These are phyloP conservation scores for Trametes villosa DNA, from an alignment of 768 basidiomycete species.

Conservation along the genomic window DNA sequence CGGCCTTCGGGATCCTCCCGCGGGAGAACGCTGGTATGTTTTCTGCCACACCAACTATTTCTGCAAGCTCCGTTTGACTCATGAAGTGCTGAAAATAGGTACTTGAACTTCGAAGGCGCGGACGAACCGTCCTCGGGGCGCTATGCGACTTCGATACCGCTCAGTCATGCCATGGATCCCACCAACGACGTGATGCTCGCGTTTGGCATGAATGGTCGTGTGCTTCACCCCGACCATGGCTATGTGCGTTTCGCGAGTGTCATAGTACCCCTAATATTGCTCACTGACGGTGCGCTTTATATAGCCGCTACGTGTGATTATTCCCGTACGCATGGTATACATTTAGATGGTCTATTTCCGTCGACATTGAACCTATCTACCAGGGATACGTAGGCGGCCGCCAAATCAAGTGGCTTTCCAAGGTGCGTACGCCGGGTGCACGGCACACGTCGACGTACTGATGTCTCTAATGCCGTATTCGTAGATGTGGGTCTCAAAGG, in stretches of 20 bases:
- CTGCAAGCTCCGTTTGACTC: no score
- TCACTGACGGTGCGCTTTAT: no score
- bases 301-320: constrained; percentile 25
- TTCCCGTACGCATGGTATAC: constrained; percentile 12
- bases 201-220: constrained; percentile 27
- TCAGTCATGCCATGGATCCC: constrained; percentile 27
- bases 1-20: constrained; percentile 20
- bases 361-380: not conserved
- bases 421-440: not conserved
- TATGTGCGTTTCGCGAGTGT: constrained; percentile 15
- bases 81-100: not conserved
- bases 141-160: constrained; percentile 29
- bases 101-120: constrained; percentile 26
- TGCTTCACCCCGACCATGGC: constrained; percentile 31
- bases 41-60: not conserved
- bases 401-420: constrained; percentile 30
- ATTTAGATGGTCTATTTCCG: no score
- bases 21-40: constrained; percentile 21
- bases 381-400: constrained; percentile 27
- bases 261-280: not conserved
- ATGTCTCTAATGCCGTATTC: not conserved
- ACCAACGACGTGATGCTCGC: constrained; percentile 30
- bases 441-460: no score
- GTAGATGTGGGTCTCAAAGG: constrained; percentile 25
- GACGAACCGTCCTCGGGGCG: constrained; percentile 25